Percentiles rank a stretch among this genome's conserved stretches.
Conservation (phyloP, 1,284 basidiomycete species). For the Melampsora larici-populina region DNA sequence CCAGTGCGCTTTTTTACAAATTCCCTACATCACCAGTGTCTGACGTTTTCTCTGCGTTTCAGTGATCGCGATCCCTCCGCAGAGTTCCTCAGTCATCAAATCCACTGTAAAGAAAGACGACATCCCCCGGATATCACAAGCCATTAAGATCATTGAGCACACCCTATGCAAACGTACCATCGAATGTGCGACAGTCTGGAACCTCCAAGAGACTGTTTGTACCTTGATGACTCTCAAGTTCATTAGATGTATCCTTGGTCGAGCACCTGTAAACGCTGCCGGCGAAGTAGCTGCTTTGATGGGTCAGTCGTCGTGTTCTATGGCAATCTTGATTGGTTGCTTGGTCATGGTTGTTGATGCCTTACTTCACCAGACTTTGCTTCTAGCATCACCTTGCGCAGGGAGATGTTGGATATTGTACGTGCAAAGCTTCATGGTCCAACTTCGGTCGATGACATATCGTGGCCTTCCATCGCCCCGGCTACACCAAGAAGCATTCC, state of each 20-base stretch:
- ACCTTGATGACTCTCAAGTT: conserved; percentile 40
- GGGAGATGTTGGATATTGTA: conserved; percentile 61
- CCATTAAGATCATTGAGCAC: conserved; percentile 30
- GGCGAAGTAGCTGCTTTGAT: conserved; percentile 39
- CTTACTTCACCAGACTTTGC: conserved; percentile 59
- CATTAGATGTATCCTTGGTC: conserved; percentile 21
- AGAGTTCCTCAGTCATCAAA: background rate
- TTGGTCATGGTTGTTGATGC: background rate
- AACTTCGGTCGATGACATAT: conserved; percentile 52
- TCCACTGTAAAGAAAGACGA: conserved; percentile 10
- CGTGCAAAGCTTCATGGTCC: conserved; percentile 59
- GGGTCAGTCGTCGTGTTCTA: conserved; percentile 15
- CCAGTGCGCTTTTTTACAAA: conserved; percentile 19
- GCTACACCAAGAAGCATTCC: background rate
- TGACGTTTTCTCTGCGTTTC: background rate
- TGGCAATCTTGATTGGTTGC: background rate
- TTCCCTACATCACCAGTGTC: background rate
- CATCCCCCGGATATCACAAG: conserved; percentile 29
- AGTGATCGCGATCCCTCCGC: conserved; percentile 40
- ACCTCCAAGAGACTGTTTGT: conserved; percentile 28
- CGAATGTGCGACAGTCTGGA: conserved; percentile 27
- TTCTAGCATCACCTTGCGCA: conserved; percentile 69
- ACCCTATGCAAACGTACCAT: conserved; percentile 20
- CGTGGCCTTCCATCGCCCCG: conserved; percentile 20
- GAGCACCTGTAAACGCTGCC: conserved; percentile 29